Evolutionary conservation across 805 yeast genomes (phyloP), one percentile per base, ranked within the genome.

Genomic region (Nakazawaea anatomiae): DNA sequence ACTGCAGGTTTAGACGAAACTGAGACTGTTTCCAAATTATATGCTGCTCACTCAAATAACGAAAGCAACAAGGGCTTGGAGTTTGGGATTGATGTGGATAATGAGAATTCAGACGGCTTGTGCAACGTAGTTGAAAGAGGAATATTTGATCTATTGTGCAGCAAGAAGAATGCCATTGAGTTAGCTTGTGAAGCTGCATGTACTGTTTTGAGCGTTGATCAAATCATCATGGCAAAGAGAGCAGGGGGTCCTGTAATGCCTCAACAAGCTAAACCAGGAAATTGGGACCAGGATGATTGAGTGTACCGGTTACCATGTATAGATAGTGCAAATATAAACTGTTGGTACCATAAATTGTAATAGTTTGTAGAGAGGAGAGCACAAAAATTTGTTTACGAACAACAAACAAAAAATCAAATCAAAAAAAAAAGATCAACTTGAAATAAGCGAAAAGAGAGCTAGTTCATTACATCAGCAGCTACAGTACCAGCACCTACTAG

Each of bases 181-280:
- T 85, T 94, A 56, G 98, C 99, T 14, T 90, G 97, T 4, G 98
- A 94, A 58, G 97, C 97, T 46, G 95, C 96, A 11, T 80, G 78
- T 55, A 94, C 98, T 5, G 85, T 91, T 48, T 76, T 91, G 56
- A 83, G 96, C 29, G 94, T 94, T 47, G 98, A 94, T 68, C 98
- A 92, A 76, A 92, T 92, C 62, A 94, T 92, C 65, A 94, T 92
- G 94, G 98, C 99, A 43, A 92, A 92, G 80, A 83, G 97, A 67
- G 97, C 98, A 2, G 99, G 99, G 57, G 99, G 99, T 27, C 99
- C 99, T 46, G 83, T 74, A 34, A 84, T 90, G 79, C 97, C 97
- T 57, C 72, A 76, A 60, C 95, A 87, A 64, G 85, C 85, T 58
- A 83, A 82, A 68, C 92, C 94, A 44, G 97, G 96, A 54, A 90